A percentile compares a stretch with the other conserved stretches of the same genome.
Evolutionary conservation across 179 eudicot species (phyloP).

Genomic region (Patellifolia procumbens): DNA sequence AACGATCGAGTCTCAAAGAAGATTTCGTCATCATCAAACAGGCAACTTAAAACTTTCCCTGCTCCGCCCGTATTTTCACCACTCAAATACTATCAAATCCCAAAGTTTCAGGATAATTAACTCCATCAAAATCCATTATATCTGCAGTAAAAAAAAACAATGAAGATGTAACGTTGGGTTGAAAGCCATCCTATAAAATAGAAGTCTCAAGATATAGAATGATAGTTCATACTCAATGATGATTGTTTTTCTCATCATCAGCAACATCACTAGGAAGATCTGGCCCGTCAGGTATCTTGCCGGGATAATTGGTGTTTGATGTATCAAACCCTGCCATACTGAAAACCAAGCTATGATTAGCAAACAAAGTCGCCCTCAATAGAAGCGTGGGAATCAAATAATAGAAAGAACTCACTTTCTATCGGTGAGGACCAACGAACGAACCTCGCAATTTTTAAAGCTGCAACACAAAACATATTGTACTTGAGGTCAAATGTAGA

Average conservation of each 20-base stretch:
- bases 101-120: not conserved
- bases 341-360: slow-evolving; percentile 16
- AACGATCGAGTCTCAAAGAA: slow-evolving; percentile 1
- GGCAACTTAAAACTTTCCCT: not conserved
- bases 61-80: not conserved
- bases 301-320: slow-evolving; percentile 64
- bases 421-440: slow-evolving; percentile 74
- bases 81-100: slow-evolving; percentile 1
- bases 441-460: slow-evolving; percentile 86
- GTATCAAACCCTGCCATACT: slow-evolving; percentile 66
- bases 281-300: slow-evolving; percentile 68
- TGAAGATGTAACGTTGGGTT: not conserved
- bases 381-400: not conserved
- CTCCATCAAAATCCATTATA: not conserved
- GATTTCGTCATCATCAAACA: slow-evolving; percentile 31
- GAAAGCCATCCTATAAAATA: not conserved
- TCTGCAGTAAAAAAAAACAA: not conserved
- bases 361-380: not conserved
- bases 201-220: not conserved
- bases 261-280: slow-evolving; percentile 56
- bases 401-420: slow-evolving; percentile 46
- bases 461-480: slow-evolving; percentile 41
- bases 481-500: slow-evolving; percentile 8
- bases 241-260: slow-evolving; percentile 30
- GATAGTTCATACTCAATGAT: slow-evolving; percentile 12